These are phyloP conservation scores for Fusarium concolor DNA, from an alignment of 2,329 filamentous ascomycete species.

Conservation along the genomic window DNA sequence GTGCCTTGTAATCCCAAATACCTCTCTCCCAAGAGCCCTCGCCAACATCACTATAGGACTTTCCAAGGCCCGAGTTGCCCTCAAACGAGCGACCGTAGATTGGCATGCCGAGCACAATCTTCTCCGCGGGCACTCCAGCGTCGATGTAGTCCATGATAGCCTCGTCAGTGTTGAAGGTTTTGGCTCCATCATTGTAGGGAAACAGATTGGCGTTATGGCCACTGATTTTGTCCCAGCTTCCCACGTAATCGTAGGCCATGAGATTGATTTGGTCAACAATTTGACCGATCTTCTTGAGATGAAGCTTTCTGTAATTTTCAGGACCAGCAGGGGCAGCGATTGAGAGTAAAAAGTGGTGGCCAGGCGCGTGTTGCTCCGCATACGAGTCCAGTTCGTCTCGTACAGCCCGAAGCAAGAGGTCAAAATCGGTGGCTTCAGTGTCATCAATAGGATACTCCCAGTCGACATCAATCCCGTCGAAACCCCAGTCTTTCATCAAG, in stretches of 20 bases:
- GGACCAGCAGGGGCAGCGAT: slow-evolving; percentile 28
- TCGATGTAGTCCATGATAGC: slow-evolving; percentile 23
- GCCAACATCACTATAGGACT: slow-evolving; percentile 27
- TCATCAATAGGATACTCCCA: slow-evolving; percentile 33
- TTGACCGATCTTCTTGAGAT: slow-evolving; percentile 12
- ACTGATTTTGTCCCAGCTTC: slow-evolving; percentile 46
- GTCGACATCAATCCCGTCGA: slow-evolving; percentile 35
- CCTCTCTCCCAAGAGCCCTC: slow-evolving; percentile 29
- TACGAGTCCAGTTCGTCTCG: slow-evolving; percentile 26
- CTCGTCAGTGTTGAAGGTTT: slow-evolving; percentile 20
- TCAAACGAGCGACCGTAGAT: slow-evolving; percentile 37
- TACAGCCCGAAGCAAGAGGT: slow-evolving; percentile 28
- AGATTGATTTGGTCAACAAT: slow-evolving; percentile 32
- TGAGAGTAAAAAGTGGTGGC: slow-evolving; percentile 26
- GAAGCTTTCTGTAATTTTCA: slow-evolving; percentile 25
- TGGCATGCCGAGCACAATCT: slow-evolving; percentile 35
- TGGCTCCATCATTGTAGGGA: slow-evolving; percentile 54
- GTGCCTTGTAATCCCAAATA: slow-evolving; percentile 35
- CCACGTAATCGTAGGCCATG: slow-evolving; percentile 37
- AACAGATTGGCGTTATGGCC: slow-evolving; percentile 34
- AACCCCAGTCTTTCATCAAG: slow-evolving; percentile 36
- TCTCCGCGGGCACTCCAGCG: slow-evolving; percentile 20
- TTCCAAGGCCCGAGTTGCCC: slow-evolving; percentile 23
- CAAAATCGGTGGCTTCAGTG: slow-evolving; percentile 24
- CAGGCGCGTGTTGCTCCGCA: slow-evolving; percentile 7